Conservation (phyloP, 352 stramenopile species). For the Hyaloperonospora brassicae region DNA sequence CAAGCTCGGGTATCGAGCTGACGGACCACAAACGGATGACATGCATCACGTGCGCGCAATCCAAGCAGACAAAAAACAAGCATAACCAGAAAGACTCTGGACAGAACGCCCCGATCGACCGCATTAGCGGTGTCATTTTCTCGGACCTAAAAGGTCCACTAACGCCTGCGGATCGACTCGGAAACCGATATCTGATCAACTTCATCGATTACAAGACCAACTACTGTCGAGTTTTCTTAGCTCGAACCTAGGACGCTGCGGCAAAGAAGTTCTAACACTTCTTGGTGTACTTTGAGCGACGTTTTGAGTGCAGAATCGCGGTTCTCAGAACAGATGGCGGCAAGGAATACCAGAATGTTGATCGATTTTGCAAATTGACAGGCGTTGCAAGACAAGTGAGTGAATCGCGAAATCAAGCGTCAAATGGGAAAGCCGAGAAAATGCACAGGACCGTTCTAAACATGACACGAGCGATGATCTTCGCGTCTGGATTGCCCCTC, state of each 20-base stretch:
- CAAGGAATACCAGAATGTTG: constrained; percentile 1
- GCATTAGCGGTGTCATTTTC: background rate
- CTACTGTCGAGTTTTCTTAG: constrained; percentile 6
- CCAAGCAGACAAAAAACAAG: background rate
- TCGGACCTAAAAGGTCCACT: background rate
- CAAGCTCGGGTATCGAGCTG: background rate
- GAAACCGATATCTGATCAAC: constrained; percentile 2
- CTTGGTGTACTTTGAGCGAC: background rate
- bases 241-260: constrained; percentile 2
- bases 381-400: no score
- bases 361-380: no score
- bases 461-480: constrained; percentile 13
- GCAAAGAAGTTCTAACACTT: constrained; percentile 6
- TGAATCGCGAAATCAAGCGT: no score
- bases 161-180: background rate
- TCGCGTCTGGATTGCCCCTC: constrained; percentile 15
- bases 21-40: background rate
- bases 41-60: background rate
- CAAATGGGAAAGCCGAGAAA: no score
- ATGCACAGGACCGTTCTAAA: background rate
- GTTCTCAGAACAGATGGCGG: constrained; percentile 19
- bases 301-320: background rate
- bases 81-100: background rate
- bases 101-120: background rate
- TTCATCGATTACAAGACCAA: constrained; percentile 11